Conservation (phyloP, 495 filamentous ascomycete species). For the Xylaria palmicola region DNA sequence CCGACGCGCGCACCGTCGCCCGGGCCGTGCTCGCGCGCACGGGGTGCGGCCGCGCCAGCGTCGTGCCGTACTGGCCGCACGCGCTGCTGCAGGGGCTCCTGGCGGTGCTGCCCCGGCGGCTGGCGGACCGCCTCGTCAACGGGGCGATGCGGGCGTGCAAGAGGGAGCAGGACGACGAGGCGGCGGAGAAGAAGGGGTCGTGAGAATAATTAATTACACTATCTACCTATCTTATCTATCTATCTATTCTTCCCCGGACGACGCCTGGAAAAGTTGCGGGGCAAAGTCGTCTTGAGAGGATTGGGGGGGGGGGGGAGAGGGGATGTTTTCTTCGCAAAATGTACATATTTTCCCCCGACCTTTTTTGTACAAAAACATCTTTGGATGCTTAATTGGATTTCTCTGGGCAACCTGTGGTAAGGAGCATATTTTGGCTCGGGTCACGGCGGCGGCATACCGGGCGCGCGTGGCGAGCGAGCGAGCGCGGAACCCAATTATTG, state of each 20-base stretch:
- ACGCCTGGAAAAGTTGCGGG: no score
- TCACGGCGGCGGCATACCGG: no score
- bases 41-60: slow-evolving; percentile 24
- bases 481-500: no score
- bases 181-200: neutral
- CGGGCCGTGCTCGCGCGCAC: slow-evolving; percentile 25
- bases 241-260: no score
- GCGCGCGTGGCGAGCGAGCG: no score
- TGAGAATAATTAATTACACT: neutral
- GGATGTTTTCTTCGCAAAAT: neutral
- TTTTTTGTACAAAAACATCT: no score
- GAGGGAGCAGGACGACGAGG: neutral
- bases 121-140: neutral
- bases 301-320: neutral
- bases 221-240: no score
- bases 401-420: no score
- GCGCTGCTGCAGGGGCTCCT: slow-evolving; percentile 18
- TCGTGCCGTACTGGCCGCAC: slow-evolving; percentile 32
- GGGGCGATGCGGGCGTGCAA: slow-evolving; percentile 4
- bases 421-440: no score
- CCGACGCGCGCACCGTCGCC: slow-evolving; percentile 25
- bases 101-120: neutral
- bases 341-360: neutral
- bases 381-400: no score
- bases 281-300: no score